These are phyloP conservation scores for Buxus sempervirens DNA, from an alignment of 164 flowering plant genomes.

Conservation along the genomic window DNA sequence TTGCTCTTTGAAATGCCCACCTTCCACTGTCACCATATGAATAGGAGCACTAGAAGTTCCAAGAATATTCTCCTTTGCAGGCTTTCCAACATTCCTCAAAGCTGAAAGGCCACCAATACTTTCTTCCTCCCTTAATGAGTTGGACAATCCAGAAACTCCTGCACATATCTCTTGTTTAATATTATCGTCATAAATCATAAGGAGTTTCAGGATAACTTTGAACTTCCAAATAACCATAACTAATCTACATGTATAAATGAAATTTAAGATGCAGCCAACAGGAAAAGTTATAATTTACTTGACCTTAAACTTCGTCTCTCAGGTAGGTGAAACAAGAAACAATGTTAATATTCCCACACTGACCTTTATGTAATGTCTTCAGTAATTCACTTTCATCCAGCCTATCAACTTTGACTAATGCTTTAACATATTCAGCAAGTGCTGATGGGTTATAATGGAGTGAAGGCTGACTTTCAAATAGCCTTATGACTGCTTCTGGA, in stretches of 20 bases:
- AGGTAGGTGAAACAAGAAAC: background rate
- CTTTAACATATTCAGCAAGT: conserved; percentile 87
- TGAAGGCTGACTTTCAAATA: conserved; percentile 84
- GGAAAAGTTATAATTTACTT: too few relatives aligned
- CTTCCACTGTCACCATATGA: conserved; percentile 81
- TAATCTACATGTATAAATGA: background rate
- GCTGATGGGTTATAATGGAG: conserved; percentile 79
- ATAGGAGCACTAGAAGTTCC: conserved; percentile 87
- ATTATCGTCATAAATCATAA: background rate
- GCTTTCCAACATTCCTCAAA: conserved; percentile 60
- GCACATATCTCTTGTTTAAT: conserved; percentile 11
- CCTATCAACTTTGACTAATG: conserved; percentile 82
- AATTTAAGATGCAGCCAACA: background rate
- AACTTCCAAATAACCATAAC: background rate
- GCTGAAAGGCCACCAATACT: conserved; percentile 54
- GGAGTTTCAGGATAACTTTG: conserved; percentile 7
- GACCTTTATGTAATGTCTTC: conserved; percentile 86
- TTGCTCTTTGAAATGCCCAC: conserved; percentile 80
- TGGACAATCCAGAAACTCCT: conserved; percentile 39
- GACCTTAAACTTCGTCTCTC: background rate
- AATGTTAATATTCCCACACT: conserved; percentile 4
- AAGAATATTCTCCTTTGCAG: conserved; percentile 65
- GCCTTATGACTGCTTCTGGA: conserved; percentile 82
- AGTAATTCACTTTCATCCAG: conserved; percentile 81
- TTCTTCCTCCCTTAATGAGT: conserved; percentile 44